phyloP scores from a whole-genome alignment of 129 eudicot species.

The Apium graveolens region DNA sequence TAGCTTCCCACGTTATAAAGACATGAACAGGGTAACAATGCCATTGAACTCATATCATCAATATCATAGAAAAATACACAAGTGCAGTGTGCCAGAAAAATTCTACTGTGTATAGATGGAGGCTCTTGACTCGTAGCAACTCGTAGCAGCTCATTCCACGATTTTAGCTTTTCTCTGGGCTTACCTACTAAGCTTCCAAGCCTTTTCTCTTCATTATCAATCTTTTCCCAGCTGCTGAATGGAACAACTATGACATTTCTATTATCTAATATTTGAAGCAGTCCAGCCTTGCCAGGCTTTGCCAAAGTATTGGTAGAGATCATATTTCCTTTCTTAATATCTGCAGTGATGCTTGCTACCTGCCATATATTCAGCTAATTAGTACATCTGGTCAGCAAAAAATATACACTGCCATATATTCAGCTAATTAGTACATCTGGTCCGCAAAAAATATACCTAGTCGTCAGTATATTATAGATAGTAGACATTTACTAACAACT shows the following conservation, averaged over 20 bases:
- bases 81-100: not conserved
- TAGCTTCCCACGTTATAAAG: not conserved
- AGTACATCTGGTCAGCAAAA: slow-evolving; percentile 4
- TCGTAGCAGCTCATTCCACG: slow-evolving; percentile 56
- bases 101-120: not conserved
- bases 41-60: not conserved
- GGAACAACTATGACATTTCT: slow-evolving; percentile 49
- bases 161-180: slow-evolving; percentile 65
- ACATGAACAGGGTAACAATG: not conserved
- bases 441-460: too few species aligned
- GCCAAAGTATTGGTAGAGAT: slow-evolving; percentile 17
- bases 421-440: too few species aligned
- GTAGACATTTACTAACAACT: not conserved
- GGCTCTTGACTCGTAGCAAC: slow-evolving; percentile 36
- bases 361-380: slow-evolving; percentile 26
- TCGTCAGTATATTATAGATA: not conserved
- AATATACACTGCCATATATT: too few species aligned
- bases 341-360: slow-evolving; percentile 79
- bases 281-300: slow-evolving; percentile 77
- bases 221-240: slow-evolving; percentile 74
- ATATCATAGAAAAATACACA: not conserved
- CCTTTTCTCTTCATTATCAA: slow-evolving; percentile 74
- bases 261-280: slow-evolving; percentile 43
- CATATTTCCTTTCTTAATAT: slow-evolving; percentile 30
- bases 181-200: slow-evolving; percentile 57